These are phyloP conservation scores for Phytophthora pinifolia DNA, from an alignment of 352 stramenopile genomes.

Conservation along the genomic window DNA sequence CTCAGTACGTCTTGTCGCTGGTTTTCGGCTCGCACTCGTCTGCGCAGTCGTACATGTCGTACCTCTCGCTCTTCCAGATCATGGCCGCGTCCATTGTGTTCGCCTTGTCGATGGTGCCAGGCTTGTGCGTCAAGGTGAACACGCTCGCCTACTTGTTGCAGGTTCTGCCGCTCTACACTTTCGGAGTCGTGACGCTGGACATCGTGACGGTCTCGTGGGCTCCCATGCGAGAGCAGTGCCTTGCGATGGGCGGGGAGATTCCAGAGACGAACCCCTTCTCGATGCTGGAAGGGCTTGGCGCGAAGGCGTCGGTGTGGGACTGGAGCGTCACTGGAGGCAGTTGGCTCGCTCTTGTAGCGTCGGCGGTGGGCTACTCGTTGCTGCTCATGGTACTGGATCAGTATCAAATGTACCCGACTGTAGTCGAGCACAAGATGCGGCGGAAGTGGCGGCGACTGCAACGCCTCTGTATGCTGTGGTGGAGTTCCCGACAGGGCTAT, in stretches of 20 bases:
- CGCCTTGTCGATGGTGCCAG: constrained; percentile 47
- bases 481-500: constrained; percentile 24
- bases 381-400: constrained; percentile 64
- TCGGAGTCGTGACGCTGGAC: constrained; percentile 48
- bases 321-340: constrained; percentile 52
- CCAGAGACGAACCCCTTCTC: constrained; percentile 24
- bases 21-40: constrained; percentile 76
- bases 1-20: constrained; percentile 68
- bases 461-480: constrained; percentile 16
- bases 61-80: constrained; percentile 69
- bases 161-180: constrained; percentile 61
- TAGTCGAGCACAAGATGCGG: constrained; percentile 39
- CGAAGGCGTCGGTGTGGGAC: constrained; percentile 39
- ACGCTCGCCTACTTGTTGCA: constrained; percentile 49
- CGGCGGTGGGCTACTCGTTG: constrained; percentile 46
- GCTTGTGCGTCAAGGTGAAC: constrained; percentile 47
- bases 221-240: constrained; percentile 45
- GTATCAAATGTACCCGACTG: constrained; percentile 72
- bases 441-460: constrained; percentile 23
- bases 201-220: constrained; percentile 53
- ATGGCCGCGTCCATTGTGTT: constrained; percentile 51
- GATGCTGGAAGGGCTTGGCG: constrained; percentile 12
- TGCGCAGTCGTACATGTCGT: constrained; percentile 79
- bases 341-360: constrained; percentile 42
- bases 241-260: constrained; percentile 17